These are phyloP conservation scores for Penicillium ucsense DNA, from an alignment of 495 filamentous ascomycete species.

Conservation along the genomic window DNA sequence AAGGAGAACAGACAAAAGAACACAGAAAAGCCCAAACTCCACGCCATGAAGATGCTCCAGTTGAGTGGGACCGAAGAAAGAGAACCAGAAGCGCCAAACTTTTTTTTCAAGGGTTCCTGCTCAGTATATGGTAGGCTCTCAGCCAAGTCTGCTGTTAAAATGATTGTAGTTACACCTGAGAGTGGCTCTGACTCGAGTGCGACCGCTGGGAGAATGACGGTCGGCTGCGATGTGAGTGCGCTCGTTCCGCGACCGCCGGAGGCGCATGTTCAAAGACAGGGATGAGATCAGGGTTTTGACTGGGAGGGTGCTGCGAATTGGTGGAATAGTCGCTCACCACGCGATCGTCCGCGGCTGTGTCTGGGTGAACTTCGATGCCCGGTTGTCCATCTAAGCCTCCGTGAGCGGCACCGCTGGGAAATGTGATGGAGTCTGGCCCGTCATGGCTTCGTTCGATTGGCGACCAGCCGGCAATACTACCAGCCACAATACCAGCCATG, in stretches of 20 bases:
- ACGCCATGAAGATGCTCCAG: too few species aligned
- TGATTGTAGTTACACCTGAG: slow-evolving; percentile 10
- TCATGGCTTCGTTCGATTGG: slow-evolving; percentile 56
- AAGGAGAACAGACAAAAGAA: neutral
- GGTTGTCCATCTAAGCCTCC: slow-evolving; percentile 39
- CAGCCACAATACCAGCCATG: slow-evolving; percentile 77
- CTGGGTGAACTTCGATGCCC: slow-evolving; percentile 50
- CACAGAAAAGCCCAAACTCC: too few species aligned
- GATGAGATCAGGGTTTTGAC: slow-evolving; percentile 46
- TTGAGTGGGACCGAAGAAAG: too few species aligned
- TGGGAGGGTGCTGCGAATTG: slow-evolving; percentile 41
- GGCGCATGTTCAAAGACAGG: slow-evolving; percentile 42
- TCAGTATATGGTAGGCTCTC: neutral
- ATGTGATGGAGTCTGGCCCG: slow-evolving; percentile 42
- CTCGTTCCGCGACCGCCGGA: slow-evolving; percentile 18
- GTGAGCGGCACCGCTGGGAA: slow-evolving; percentile 31
- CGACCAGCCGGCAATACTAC: slow-evolving; percentile 81
- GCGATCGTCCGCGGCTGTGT: slow-evolving; percentile 45
- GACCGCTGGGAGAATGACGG: slow-evolving; percentile 31
- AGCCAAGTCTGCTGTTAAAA: too few species aligned
- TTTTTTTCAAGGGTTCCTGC: neutral
- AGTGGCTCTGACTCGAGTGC: slow-evolving; percentile 29
- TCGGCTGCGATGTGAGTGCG: slow-evolving; percentile 29
- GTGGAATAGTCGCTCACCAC: slow-evolving; percentile 39
- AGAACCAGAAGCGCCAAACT: neutral